Evolutionary conservation across 2,329 filamentous ascomycete species (phyloP).

Genomic region (Claviceps africana): DNA sequence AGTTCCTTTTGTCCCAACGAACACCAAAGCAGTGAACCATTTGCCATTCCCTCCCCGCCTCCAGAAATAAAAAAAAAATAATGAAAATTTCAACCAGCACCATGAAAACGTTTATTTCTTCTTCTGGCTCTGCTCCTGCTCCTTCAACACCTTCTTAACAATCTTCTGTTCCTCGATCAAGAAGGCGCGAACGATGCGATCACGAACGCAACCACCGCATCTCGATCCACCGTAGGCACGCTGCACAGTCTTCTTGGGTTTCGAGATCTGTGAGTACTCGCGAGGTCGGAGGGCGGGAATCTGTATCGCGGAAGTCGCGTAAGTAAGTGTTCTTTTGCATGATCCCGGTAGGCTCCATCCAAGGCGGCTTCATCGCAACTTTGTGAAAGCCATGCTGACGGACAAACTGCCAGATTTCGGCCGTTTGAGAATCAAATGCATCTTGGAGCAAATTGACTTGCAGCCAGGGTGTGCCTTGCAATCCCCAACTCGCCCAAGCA

Average conservation of each 20-base stretch:
- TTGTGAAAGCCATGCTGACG: neutral
- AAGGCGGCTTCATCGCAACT: neutral
- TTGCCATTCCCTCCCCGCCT: constrained; percentile 9
- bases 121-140: constrained; percentile 66
- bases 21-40: constrained; percentile 40
- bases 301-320: constrained; percentile 29
- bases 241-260: constrained; percentile 98
- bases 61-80: neutral
- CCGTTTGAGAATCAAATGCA: neutral
- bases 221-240: constrained; percentile 96
- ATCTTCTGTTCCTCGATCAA: constrained; percentile 99
- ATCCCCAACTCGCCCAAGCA: neutral
- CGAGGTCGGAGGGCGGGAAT: constrained; percentile 93
- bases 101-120: constrained; percentile 47
- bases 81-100: constrained; percentile 19
- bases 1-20: constrained; percentile 36
- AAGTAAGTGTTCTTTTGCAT: constrained; percentile 3
- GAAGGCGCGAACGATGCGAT: constrained; percentile 96
- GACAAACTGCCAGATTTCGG: neutral
- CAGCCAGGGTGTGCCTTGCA: neutral
- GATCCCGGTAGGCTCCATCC: neutral
- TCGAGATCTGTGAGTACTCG: constrained; percentile 93
- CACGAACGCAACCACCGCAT: constrained; percentile 97
- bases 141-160: constrained; percentile 99
- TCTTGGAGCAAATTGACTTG: neutral